Base-by-base conservation (phyloP, 2,329 filamentous ascomycete genomes). In the Monilinia fructigena region DNA sequence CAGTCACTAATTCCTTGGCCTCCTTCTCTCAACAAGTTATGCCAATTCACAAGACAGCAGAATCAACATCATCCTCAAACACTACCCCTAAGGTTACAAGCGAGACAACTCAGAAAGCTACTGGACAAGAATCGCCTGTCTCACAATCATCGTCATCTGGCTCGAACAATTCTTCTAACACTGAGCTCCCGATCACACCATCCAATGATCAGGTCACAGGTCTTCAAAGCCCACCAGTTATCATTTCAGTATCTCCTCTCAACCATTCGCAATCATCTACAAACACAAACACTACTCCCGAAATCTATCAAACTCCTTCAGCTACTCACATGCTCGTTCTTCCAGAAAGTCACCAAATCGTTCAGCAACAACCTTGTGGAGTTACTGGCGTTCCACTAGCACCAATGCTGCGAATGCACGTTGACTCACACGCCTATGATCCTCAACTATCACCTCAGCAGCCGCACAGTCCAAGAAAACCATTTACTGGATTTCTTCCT, bases 311-410 rank as follows among this genome's bases (percentile, higher is more conserved):
- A 50, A 50, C n/a, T 12, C n/a, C 58, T 50, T 61, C 58, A 12
- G 28, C 45, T 38, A 61, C 45, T 61, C 58, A 40, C 10, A 20
- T 18, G 18, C n/a, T 61, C 2, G 50, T 14, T 40, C 38, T 50
- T 20, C 58, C 31, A 2, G 47, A 61, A 38, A 26, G 28, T 50
- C 58, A 38, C 28, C 45, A 50, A 38, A 38, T 26, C 18, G n/a
- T 38, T 50, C 45, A 50, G 58, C 58, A 50, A 48, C 45, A 50
- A 38, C 45, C 45, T 60, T 60, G 45, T 26, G n/a, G n/a, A 40
- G 45, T 61, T 38, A 20, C 31, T 61, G 45, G 58, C n/a, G n/a
- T 50, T 50, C 45, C 58, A 20, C n/a, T 52, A 61, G n/a, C 26
- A 50, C 20, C 28, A 20, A 52, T n/a, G 10, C 8, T 28, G 16